phyloP scores from a whole-genome alignment of 1,284 basidiomycete genomes.

The Porogramme epimiltina region DNA sequence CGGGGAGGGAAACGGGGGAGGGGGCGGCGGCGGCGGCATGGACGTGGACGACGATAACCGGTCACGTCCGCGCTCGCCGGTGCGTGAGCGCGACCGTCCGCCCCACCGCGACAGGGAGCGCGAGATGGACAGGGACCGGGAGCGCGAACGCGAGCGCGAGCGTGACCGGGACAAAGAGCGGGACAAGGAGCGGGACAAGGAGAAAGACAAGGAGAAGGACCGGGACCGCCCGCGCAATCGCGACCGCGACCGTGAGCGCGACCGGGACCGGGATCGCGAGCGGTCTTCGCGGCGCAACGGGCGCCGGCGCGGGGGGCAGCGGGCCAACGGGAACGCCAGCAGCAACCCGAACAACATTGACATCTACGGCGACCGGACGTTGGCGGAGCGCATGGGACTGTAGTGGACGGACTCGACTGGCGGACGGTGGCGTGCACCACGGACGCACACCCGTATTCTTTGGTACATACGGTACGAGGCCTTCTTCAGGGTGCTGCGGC shows the following conservation, averaged over 20 bases:
- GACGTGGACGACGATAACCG: constrained; percentile 57
- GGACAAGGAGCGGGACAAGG: constrained; percentile 31
- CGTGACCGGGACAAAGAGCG: constrained; percentile 36
- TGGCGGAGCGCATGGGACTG: constrained; percentile 77
- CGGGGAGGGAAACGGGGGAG: neutral
- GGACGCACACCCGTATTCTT: constrained; percentile 25
- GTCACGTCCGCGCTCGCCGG: constrained; percentile 30
- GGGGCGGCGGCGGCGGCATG: constrained; percentile 43
- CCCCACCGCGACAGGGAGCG: constrained; percentile 35
- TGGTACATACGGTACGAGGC: constrained; percentile 51
- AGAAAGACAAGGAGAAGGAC: constrained; percentile 34
- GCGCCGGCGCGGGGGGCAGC: constrained; percentile 34
- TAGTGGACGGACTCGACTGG: constrained; percentile 32
- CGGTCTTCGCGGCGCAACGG: constrained; percentile 29
- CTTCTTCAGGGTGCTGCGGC: constrained; percentile 21
- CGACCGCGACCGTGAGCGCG: constrained; percentile 29
- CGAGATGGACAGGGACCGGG: constrained; percentile 35
- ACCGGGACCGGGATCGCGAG: constrained; percentile 33
- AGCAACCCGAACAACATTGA: constrained; percentile 27
- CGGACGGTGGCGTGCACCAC: constrained; percentile 18
- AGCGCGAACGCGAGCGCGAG: constrained; percentile 27
- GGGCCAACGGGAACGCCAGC: constrained; percentile 13
- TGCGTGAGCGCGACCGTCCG: constrained; percentile 28
- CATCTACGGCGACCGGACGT: constrained; percentile 64
- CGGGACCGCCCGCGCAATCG: constrained; percentile 32